These are phyloP conservation scores for Colletotrichum sansevieriae DNA, from an alignment of 2,329 filamentous ascomycete species.

Conservation along the genomic window DNA sequence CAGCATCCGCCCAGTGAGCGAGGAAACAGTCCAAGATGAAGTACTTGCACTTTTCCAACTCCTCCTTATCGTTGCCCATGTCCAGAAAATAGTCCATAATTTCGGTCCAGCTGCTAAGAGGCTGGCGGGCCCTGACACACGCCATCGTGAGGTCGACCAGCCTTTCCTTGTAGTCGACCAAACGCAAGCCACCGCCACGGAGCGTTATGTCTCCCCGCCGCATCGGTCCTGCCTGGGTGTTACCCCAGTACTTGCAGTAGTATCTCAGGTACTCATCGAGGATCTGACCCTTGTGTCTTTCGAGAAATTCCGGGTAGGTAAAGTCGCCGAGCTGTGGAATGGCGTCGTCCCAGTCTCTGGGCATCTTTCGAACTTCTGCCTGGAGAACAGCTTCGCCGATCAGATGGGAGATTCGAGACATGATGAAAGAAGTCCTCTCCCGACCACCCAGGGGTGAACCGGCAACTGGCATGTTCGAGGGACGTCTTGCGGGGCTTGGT, in stretches of 20 bases:
- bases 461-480: neutral
- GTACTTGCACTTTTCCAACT: constrained; percentile 13
- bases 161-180: neutral
- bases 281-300: neutral
- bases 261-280: constrained; percentile 5
- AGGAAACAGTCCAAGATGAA: constrained; percentile 19
- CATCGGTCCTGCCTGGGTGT: neutral
- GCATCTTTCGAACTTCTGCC: constrained; percentile 12
- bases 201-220: neutral
- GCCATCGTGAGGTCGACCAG: neutral
- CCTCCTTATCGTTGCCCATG: neutral
- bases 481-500: too few relatives aligned
- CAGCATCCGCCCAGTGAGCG: constrained; percentile 4
- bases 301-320: constrained; percentile 3
- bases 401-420: neutral
- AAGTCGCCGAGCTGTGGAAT: constrained; percentile 13
- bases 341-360: neutral
- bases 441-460: neutral
- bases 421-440: neutral
- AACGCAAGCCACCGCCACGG: neutral
- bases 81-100: neutral
- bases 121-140: neutral
- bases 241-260: constrained; percentile 10
- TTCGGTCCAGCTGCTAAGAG: neutral
- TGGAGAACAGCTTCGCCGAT: constrained; percentile 1